Base-by-base conservation (phyloP, 1,284 basidiomycete species). In the Puccinia coronata region DNA sequence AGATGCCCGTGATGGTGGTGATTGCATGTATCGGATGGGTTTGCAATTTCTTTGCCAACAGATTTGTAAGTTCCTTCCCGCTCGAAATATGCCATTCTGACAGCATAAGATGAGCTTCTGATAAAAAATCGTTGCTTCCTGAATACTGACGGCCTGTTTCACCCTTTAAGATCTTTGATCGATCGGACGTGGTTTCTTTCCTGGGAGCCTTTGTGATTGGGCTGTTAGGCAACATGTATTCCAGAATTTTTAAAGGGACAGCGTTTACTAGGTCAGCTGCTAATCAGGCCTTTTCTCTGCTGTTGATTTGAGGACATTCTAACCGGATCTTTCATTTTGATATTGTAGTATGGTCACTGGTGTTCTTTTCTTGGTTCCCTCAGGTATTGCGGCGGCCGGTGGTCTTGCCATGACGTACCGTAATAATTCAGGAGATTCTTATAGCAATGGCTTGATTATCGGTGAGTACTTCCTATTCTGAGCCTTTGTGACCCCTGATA, bases 171-270 rank as follows among this genome's bases (percentile, higher is more conserved):
- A 93, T 94, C 84, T 93, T 93, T 87, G 91, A 93, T 86, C 90
- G 92, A 28, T 92, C 91, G 3, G 93, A 94, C 85, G 89, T 94
- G 71, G 92, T 94, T 28, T 92, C 91, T 57, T 91, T 92, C n/a
- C 92, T 94, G 83, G 93, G 93, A 2, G 92, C 93, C 34, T 94
- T 94, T 84, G 92, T 92, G 11, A 91, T 94, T 59, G 93, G 93
- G 80, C 84, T 94, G 43, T 88, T 95, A 34, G 93, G 93, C 0
- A 95, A 95, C 84, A 86, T 92, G 0, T 95, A 95, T 86, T 94
- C 93, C 80, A 88, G 93, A 79, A 90, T 91, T 84, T 92, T 93
- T 89, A 90, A 92, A n/a, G 93, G 93, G 14, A 94, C 93, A 4
- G 93, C 93, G 34, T 95, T 95, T 86, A 93, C 93, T 6, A 91